phyloP scores from a whole-genome alignment of 2,329 filamentous ascomycete species.

The Periglandula ipomoeae region DNA sequence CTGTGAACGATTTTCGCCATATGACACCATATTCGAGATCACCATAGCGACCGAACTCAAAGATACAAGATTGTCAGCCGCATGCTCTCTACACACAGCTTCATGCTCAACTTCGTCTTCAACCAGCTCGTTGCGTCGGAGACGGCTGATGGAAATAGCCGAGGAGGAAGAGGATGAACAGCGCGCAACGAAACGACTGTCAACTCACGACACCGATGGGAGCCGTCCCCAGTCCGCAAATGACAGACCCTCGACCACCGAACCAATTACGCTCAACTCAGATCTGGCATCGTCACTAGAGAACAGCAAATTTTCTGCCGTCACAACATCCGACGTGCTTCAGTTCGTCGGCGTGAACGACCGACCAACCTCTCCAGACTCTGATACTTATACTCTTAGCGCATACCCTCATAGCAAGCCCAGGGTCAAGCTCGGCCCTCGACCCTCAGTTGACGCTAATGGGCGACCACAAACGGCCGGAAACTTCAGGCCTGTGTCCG shows the following conservation, averaged over 20 bases:
- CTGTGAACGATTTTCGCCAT: conserved; percentile 67
- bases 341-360: conserved; percentile 39
- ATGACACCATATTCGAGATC: conserved; percentile 78
- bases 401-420: conserved; percentile 50
- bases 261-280: conserved; percentile 40
- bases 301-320: conserved; percentile 36
- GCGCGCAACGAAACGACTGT: conserved; percentile 48
- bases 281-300: conserved; percentile 42
- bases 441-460: conserved; percentile 62
- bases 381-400: conserved; percentile 35
- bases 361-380: conserved; percentile 38
- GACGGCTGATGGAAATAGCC: conserved; percentile 82
- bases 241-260: conserved; percentile 12
- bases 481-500: conserved; percentile 63
- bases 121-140: conserved; percentile 65
- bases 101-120: conserved; percentile 81
- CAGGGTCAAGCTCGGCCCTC: conserved; percentile 82
- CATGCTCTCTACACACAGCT: conserved; percentile 82
- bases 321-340: conserved; percentile 39
- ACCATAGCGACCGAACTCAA: conserved; percentile 67
- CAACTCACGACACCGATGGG: conserved; percentile 35
- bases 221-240: conserved; percentile 21
- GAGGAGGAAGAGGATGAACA: conserved; percentile 79
- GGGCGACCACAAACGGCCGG: conserved; percentile 53
- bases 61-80: conserved; percentile 78